Percentiles rank a stretch among this genome's conserved stretches.
These are phyloP conservation scores for Nidularia sp. DNA, from an alignment of 768 basidiomycete genomes.

Conservation along the genomic window DNA sequence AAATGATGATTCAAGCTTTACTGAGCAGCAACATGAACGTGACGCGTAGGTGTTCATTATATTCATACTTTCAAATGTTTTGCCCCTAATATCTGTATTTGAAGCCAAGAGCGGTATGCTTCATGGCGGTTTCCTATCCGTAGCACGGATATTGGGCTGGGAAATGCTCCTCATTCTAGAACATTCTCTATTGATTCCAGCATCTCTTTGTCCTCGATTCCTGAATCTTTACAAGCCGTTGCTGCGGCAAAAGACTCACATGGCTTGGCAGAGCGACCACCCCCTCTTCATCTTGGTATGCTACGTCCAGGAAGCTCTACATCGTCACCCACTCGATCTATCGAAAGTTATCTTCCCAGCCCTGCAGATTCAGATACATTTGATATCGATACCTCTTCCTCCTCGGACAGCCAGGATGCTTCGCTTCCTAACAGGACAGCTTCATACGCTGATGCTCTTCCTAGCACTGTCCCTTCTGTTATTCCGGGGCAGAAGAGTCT, in stretches of 20 bases:
- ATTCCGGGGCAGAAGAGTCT: slow-evolving; percentile 70
- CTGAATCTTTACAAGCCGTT: slow-evolving; percentile 29
- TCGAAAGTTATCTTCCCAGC: slow-evolving; percentile 52
- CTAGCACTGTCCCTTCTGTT: slow-evolving; percentile 12
- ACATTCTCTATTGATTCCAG: slow-evolving; percentile 63
- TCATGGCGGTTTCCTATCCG: slow-evolving; percentile 39
- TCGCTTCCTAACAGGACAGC: too few relatives aligned
- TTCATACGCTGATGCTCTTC: too few relatives aligned
- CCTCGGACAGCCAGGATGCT: too few relatives aligned
- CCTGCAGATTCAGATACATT: slow-evolving; percentile 52
- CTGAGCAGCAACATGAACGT: too few relatives aligned
- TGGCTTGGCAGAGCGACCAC: slow-evolving; percentile 31
- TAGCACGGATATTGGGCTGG: slow-evolving; percentile 29
- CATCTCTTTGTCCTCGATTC: slow-evolving; percentile 44
- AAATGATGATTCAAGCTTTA: too few relatives aligned
- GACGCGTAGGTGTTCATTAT: too few relatives aligned
- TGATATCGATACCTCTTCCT: slow-evolving; percentile 16
- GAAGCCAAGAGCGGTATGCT: slow-evolving; percentile 10
- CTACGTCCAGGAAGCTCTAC: slow-evolving; percentile 34
- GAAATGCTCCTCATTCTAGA: slow-evolving; percentile 47
- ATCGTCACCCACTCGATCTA: slow-evolving; percentile 44
- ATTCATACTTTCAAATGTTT: too few relatives aligned
- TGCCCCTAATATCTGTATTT: neutral
- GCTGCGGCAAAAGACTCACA: slow-evolving; percentile 9
- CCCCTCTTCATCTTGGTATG: slow-evolving; percentile 44